phyloP scores from a whole-genome alignment of 2,329 filamentous ascomycete genomes.

The Iodosphaeria phyllophila region DNA sequence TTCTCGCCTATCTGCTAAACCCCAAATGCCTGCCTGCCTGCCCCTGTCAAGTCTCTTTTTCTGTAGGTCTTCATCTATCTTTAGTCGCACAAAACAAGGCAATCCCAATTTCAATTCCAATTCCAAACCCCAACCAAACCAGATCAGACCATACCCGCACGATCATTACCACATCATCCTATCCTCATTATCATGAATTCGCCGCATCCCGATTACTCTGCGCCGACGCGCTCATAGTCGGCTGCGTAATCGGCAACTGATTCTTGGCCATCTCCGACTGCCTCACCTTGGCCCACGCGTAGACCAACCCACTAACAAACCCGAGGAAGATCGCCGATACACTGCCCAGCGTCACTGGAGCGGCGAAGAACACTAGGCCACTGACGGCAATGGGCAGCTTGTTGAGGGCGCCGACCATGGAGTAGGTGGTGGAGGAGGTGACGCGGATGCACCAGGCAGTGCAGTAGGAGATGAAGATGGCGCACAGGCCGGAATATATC shows the following conservation, averaged over 20 bases:
- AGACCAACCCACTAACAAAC: slow-evolving; percentile 84
- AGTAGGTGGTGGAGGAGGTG: slow-evolving; percentile 94
- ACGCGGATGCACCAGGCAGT: slow-evolving; percentile 97
- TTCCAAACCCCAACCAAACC: no score
- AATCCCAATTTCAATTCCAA: no score
- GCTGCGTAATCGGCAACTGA: slow-evolving; percentile 46
- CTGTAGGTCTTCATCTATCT: no score
- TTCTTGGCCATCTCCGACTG: slow-evolving; percentile 51
- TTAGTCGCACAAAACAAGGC: no score
- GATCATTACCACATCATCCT: no score
- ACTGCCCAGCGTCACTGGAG: slow-evolving; percentile 79
- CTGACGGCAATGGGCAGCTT: slow-evolving; percentile 91
- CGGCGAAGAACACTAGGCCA: slow-evolving; percentile 87
- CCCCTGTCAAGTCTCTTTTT: no score
- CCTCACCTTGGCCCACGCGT: slow-evolving; percentile 70
- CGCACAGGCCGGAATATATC: slow-evolving; percentile 81
- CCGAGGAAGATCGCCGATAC: slow-evolving; percentile 82
- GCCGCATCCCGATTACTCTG: slow-evolving; percentile 77
- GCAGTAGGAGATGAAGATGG: slow-evolving; percentile 98
- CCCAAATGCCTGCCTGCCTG: no score
- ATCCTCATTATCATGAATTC: slow-evolving; percentile 52
- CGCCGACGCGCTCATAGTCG: slow-evolving; percentile 72
- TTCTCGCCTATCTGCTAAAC: no score
- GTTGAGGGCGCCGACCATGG: slow-evolving; percentile 95
- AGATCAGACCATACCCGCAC: no score